phyloP scores from a whole-genome alignment of 768 basidiomycete species.

The Rhodotorula toruloides region DNA sequence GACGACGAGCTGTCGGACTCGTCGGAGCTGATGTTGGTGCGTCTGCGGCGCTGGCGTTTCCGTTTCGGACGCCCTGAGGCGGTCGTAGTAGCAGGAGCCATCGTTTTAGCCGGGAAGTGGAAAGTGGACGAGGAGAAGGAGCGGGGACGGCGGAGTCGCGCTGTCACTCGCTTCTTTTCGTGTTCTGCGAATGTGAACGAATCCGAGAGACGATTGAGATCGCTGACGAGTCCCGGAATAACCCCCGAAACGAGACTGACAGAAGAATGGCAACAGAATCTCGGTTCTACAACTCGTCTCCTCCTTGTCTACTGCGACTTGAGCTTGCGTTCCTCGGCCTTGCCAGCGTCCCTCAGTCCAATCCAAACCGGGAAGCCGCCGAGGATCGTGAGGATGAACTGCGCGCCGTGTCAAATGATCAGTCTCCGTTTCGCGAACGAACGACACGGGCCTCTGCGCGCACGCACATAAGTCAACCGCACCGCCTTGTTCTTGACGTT shows the following conservation, averaged over 20 bases:
- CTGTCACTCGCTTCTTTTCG: too few relatives aligned
- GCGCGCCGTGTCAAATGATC: neutral
- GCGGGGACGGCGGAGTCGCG: too few relatives aligned
- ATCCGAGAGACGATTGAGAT: too few relatives aligned
- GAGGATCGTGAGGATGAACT: neutral
- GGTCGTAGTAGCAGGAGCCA: constrained; percentile 30
- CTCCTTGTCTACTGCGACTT: neutral
- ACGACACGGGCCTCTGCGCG: neutral
- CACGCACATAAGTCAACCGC: neutral
- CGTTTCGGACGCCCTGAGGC: constrained; percentile 32
- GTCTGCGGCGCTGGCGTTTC: constrained; percentile 36
- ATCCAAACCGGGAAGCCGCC: constrained; percentile 18
- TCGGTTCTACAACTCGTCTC: neutral
- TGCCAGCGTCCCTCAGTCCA: constrained; percentile 1
- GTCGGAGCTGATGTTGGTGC: constrained; percentile 8
- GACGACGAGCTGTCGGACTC: neutral
- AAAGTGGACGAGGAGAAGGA: neutral
- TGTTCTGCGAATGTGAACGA: too few relatives aligned
- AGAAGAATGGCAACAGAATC: neutral
- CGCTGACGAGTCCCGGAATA: too few relatives aligned
- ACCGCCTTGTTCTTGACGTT: neutral
- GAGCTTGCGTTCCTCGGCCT: constrained; percentile 3
- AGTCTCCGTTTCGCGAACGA: neutral
- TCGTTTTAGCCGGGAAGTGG: neutral
- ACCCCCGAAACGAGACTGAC: too few relatives aligned